A percentile compares a stretch with the other conserved stretches of the same genome.
phyloP scores from a whole-genome alignment of 129 eudicot species.

The Mikania micrantha region DNA sequence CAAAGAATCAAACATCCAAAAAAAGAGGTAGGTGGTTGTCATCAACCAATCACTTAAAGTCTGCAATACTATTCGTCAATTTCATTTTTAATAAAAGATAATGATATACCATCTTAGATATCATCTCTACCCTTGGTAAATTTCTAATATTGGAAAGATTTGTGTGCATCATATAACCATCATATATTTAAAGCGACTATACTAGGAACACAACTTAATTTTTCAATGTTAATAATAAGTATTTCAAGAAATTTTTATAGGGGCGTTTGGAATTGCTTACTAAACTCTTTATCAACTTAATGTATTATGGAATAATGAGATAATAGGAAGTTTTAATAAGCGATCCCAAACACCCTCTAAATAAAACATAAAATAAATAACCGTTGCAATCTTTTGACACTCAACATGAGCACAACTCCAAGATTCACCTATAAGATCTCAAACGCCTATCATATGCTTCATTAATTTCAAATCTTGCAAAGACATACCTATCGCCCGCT shows the following conservation, averaged over 20 bases:
- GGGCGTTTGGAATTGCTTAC: background rate
- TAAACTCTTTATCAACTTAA: background rate
- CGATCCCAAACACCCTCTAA: background rate
- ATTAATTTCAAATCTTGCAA: background rate
- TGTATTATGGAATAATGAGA: too few relatives aligned
- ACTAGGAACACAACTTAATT: background rate
- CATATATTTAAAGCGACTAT: background rate
- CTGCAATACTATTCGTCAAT: background rate
- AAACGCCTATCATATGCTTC: background rate
- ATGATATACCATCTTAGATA: background rate
- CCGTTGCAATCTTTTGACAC: background rate
- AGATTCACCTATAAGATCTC: background rate
- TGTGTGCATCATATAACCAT: background rate
- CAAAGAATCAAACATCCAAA: background rate
- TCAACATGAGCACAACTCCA: background rate
- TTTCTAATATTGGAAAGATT: background rate
- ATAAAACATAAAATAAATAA: background rate
- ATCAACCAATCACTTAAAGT: background rate
- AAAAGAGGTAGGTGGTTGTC: background rate
- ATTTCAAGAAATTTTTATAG: background rate
- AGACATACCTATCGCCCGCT: constrained; percentile 76
- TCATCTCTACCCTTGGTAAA: background rate
- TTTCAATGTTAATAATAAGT: background rate
- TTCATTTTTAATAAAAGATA: background rate
- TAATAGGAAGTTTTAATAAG: too few relatives aligned